phyloP scores from a whole-genome alignment of 306 rosid species.

The Abrus pulchellus region DNA sequence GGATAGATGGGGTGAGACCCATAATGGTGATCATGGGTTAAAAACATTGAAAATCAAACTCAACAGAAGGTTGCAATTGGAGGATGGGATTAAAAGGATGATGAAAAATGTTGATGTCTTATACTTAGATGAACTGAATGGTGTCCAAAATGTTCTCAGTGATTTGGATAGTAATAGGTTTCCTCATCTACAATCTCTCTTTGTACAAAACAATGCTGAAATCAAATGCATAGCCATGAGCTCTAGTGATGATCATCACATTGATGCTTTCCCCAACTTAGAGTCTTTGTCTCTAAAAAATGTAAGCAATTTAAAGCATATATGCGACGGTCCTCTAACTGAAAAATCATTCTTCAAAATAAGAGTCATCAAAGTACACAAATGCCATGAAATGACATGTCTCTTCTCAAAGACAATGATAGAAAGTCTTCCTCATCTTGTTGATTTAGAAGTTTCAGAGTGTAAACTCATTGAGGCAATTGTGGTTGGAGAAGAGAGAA shows the following conservation, averaged over 20 bases:
- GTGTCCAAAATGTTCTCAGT: constrained; percentile 9
- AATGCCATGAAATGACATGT: background rate
- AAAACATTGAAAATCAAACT: constrained; percentile 4
- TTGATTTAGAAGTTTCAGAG: background rate
- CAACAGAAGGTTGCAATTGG: background rate
- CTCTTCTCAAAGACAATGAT: constrained; percentile 11
- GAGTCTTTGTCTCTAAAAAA: background rate
- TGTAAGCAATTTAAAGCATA: background rate
- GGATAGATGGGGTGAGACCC: background rate
- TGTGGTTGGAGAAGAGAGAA: background rate
- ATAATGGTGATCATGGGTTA: background rate
- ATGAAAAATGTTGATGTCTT: constrained; percentile 17
- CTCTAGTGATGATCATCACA: background rate
- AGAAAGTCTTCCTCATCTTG: constrained; percentile 1
- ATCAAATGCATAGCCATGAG: background rate
- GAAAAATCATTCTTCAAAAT: background rate
- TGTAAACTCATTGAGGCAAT: background rate
- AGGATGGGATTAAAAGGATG: background rate
- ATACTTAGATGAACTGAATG: background rate
- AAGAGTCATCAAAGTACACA: constrained; percentile 1
- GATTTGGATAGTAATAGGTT: background rate
- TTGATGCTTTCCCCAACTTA: constrained; percentile 4
- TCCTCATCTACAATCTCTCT: background rate
- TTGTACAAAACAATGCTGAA: constrained; percentile 14
- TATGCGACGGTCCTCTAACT: background rate